Conservation (phyloP, 1,284 basidiomycete species). For the Hymenochaete sp. region DNA sequence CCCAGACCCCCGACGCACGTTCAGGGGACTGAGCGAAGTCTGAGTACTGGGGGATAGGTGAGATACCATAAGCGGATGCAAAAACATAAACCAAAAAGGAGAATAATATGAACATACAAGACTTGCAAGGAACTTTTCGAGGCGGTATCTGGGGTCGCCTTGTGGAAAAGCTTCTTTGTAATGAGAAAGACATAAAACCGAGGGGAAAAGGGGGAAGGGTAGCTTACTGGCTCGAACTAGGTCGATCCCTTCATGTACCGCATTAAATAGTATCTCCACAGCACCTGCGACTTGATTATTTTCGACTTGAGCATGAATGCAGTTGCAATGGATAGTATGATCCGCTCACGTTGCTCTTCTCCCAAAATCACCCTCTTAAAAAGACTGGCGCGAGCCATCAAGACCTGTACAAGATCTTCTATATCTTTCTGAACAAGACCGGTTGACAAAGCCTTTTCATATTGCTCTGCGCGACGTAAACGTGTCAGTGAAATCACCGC, state of each 20-base stretch:
- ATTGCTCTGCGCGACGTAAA: constrained; percentile 37
- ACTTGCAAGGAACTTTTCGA: constrained; percentile 75
- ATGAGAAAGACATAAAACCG: neutral
- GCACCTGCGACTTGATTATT: constrained; percentile 36
- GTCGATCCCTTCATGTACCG: constrained; percentile 52
- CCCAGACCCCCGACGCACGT: constrained; percentile 51
- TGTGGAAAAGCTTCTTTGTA: constrained; percentile 29
- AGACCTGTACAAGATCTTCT: constrained; percentile 59
- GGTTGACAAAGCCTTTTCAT: constrained; percentile 45
- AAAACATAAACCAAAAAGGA: constrained; percentile 4
- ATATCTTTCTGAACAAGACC: constrained; percentile 47
- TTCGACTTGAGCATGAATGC: constrained; percentile 9
- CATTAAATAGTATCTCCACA: constrained; percentile 42
- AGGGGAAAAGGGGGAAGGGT: neutral
- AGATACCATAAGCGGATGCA: no score
- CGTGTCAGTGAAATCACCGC: neutral
- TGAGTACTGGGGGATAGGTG: constrained; percentile 44
- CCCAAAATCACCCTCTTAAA: constrained; percentile 47
- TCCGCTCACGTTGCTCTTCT: constrained; percentile 33
- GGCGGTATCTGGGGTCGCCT: constrained; percentile 52
- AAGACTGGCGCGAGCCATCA: constrained; percentile 58
- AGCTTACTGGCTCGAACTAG: constrained; percentile 46
- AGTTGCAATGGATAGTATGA: constrained; percentile 2
- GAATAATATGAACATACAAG: constrained; percentile 43
- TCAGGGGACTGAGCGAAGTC: constrained; percentile 41